Percentiles rank a stretch among this genome's conserved stretches.
Conservation (phyloP, 345 rosid species). For the Eucalyptus lansdowneana region DNA sequence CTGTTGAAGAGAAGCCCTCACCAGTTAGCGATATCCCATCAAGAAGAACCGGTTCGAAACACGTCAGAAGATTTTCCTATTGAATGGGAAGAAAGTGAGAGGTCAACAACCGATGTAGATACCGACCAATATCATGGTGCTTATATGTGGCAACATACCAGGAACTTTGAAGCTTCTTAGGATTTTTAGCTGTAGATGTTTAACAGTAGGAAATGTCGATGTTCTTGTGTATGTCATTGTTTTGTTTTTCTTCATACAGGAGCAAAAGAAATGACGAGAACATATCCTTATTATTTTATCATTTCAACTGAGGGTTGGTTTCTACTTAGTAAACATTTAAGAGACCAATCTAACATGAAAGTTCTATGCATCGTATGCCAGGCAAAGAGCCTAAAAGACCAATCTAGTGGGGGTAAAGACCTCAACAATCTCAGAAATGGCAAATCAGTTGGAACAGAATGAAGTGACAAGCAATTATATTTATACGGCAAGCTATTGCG, state of each 20-base stretch:
- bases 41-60: no score
- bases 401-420: neutral
- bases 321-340: neutral
- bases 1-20: no score
- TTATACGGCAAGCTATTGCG: fast-evolving
- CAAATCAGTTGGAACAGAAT: no score
- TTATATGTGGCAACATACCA: neutral
- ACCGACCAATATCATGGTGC: neutral
- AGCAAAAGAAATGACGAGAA: neutral
- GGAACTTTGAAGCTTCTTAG: neutral
- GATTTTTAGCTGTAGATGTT: neutral
- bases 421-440: no score
- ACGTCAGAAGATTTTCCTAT: no score
- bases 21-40: no score
- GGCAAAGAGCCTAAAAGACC: no score
- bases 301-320: neutral
- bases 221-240: neutral
- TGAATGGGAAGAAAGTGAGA: no score
- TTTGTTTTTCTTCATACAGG: neutral
- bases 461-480: no score
- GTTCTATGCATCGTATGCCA: no score
- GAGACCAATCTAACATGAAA: no score
- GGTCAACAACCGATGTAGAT: no score
- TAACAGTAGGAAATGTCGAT: neutral
- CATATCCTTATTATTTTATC: neutral